Percentiles rank a stretch among this genome's conserved stretches.
Conservation (phyloP, 495 filamentous ascomycete species). For the Talaromyces trachyspermus region DNA sequence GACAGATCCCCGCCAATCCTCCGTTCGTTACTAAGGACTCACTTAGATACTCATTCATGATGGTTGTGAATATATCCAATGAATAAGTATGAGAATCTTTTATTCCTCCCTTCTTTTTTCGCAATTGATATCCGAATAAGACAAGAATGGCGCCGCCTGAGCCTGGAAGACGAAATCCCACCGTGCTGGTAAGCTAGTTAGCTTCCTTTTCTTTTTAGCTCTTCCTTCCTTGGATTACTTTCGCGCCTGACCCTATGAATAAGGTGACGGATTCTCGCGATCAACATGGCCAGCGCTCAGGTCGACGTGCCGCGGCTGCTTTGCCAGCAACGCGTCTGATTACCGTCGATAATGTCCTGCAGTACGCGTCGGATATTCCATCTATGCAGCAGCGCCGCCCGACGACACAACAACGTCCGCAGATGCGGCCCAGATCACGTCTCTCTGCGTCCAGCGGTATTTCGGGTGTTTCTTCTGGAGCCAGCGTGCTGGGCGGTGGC, state of each 20-base stretch:
- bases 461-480: slow-evolving; percentile 11
- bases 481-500: slow-evolving; percentile 4
- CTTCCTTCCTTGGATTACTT: slow-evolving; percentile 4
- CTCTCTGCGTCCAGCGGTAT: slow-evolving; percentile 32
- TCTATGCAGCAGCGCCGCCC: slow-evolving; percentile 84
- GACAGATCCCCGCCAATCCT: too few relatives aligned
- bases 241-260: background rate
- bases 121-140: background rate
- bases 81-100: too few relatives aligned
- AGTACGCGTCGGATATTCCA: slow-evolving; percentile 89
- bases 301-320: slow-evolving; percentile 26
- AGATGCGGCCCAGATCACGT: slow-evolving; percentile 36
- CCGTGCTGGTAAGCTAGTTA: slow-evolving; percentile 42
- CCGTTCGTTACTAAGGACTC: too few relatives aligned
- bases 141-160: slow-evolving; percentile 26
- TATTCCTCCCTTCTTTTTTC: too few relatives aligned
- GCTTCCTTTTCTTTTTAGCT: slow-evolving; percentile 6
- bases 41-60: too few relatives aligned
- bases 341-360: slow-evolving; percentile 92
- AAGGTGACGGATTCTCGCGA: slow-evolving; percentile 58
- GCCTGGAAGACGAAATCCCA: slow-evolving; percentile 45
- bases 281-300: slow-evolving; percentile 31
- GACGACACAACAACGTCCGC: slow-evolving; percentile 44
- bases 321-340: slow-evolving; percentile 63
- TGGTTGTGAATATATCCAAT: background rate